A percentile compares a stretch with the other conserved stretches of the same genome.
Conservation (phyloP, 352 stramenopile species). For the Lagenidium giganteum region DNA sequence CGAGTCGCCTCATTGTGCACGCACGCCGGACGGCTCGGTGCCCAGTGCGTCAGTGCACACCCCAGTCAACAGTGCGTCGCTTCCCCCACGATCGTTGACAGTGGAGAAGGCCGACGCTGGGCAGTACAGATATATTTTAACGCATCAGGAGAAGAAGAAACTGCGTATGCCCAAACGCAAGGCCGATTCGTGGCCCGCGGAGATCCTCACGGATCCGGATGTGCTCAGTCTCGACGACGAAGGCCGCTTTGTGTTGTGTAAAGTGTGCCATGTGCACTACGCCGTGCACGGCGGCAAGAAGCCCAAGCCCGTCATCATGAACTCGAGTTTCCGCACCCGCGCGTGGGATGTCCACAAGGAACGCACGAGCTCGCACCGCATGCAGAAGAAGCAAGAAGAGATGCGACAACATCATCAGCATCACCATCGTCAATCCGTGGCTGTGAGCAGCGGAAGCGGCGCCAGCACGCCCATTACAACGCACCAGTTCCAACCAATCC, state of each 20-base stretch:
- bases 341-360: slow-evolving; percentile 83
- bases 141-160: slow-evolving; percentile 35
- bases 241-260: slow-evolving; percentile 72
- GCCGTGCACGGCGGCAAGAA: slow-evolving; percentile 78
- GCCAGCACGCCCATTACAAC: slow-evolving; percentile 23
- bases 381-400: slow-evolving; percentile 56
- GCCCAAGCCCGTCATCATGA: slow-evolving; percentile 79
- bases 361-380: slow-evolving; percentile 69
- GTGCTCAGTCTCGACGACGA: slow-evolving; percentile 78
- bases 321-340: slow-evolving; percentile 72
- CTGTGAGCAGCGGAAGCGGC: too few relatives aligned
- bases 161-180: slow-evolving; percentile 67
- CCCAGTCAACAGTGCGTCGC: too few relatives aligned
- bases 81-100: slow-evolving; percentile 2
- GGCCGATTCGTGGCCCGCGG: slow-evolving; percentile 67
- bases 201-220: slow-evolving; percentile 60
- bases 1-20: too few relatives aligned
- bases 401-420: not conserved
- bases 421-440: not conserved
- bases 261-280: slow-evolving; percentile 80
- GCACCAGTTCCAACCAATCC: too few relatives aligned
- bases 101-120: not conserved
- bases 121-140: slow-evolving; percentile 25
- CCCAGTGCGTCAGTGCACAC: too few relatives aligned
- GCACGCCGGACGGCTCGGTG: too few relatives aligned